Evolutionary conservation across 2,329 filamentous ascomycete genomes (phyloP).

Genomic region (Juglanconis oblonga): DNA sequence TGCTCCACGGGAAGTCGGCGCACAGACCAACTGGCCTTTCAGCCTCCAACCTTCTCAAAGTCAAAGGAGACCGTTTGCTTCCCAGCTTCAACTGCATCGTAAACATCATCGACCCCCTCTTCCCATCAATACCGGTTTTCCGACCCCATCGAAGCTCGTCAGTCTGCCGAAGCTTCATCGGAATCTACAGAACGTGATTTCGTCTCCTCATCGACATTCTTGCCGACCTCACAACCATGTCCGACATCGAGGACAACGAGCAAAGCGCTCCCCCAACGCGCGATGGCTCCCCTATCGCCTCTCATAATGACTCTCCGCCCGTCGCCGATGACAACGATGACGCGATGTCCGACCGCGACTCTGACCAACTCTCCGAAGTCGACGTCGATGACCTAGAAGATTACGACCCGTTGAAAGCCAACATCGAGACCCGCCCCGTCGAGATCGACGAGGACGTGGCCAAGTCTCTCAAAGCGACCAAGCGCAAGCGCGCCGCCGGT

Average conservation of each 20-base stretch:
- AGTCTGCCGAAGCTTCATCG: background rate
- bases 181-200: background rate
- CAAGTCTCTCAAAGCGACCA: conserved; percentile 61
- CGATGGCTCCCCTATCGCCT: conserved; percentile 5
- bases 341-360: conserved; percentile 53
- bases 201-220: background rate
- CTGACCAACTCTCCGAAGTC: conserved; percentile 63
- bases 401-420: conserved; percentile 63
- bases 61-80: background rate
- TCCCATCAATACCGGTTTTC: background rate
- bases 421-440: conserved; percentile 62
- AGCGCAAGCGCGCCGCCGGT: conserved; percentile 62
- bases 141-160: background rate
- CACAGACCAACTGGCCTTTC: background rate
- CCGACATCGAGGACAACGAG: conserved; percentile 17
- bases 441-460: conserved; percentile 66
- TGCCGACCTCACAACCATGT: conserved; percentile 28
- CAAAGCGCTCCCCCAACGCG: conserved; percentile 1
- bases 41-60: background rate
- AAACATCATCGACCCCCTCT: background rate
- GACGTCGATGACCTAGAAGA: conserved; percentile 69
- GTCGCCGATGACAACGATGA: conserved; percentile 6
- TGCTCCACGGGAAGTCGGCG: background rate
- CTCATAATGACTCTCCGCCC: background rate
- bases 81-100: background rate